Base-by-base conservation (phyloP, 768 basidiomycete species). In the Lepiota venenata region DNA sequence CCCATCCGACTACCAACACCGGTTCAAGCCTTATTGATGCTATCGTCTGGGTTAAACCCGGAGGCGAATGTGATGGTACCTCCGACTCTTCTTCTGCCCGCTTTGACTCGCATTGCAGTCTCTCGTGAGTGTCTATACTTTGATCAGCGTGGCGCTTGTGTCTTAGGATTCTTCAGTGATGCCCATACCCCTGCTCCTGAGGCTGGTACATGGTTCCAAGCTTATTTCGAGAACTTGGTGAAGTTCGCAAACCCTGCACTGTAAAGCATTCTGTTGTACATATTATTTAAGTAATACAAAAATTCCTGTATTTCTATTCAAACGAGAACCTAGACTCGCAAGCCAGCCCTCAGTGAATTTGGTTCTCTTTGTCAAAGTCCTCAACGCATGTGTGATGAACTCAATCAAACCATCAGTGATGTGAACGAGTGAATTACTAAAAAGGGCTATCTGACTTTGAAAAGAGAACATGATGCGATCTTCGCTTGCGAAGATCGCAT, bases 161-260 rank as follows among this genome's bases (percentile, higher is more conserved):
- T 42, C 45, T 60, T 40, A 60, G 20, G 21, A 27, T 10, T 15
- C 40, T 45, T 62, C 56, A 79, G 80, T 50, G 82, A 83, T 63
- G 80, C 82, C 48, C 64, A 68, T 39, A 71, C 74, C 56, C 79
- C 79, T 47, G 80, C 83, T 10, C 83, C 83, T 29, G 80, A 84
- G 64, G 83, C 83, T 46, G 83, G 83, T 29, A 75, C 78, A 40
- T 85, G 84, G 83, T 84, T 84, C 82, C 82, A 85, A 72, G 69
- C 74, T n/a, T 85, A 79, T 72, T 85, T 85, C 67, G 66, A 73
- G 65, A 72, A 71, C n/a, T 67, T 85, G 52, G 80, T 85, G 42
- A 66, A 65, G 52, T 72, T 74, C 40, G 82, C 82, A 49, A 81
- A 72, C 69, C 82, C 83, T 2, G 38, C 81, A 38, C 69, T 83